A percentile compares a stretch with the other conserved stretches of the same genome.
These are phyloP conservation scores for Cnidoscolus chayamansa DNA, from an alignment of 441 rosid species.

Conservation along the genomic window DNA sequence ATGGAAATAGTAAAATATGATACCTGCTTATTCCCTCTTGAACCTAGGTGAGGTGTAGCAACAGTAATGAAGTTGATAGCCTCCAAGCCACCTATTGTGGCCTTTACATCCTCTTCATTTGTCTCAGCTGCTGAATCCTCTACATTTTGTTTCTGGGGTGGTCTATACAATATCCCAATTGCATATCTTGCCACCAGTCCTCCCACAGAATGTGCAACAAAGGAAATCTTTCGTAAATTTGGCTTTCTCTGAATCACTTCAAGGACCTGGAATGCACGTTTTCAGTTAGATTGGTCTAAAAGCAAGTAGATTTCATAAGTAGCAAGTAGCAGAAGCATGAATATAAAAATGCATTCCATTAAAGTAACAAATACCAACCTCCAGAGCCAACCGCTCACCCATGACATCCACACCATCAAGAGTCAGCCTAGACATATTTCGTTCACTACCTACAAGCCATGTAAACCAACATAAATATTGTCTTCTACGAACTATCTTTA, in stretches of 20 bases:
- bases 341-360: background rate
- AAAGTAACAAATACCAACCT: conserved; percentile 41
- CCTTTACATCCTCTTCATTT: conserved; percentile 32
- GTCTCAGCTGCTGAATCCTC: conserved; percentile 29
- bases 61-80: conserved; percentile 84
- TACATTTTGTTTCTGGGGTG: conserved; percentile 32
- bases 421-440: conserved; percentile 55
- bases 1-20: conserved; percentile 10
- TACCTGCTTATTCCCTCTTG: conserved; percentile 96
- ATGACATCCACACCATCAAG: conserved; percentile 95
- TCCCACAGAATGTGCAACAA: conserved; percentile 96
- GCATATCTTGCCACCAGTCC: conserved; percentile 94
- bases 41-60: conserved; percentile 97
- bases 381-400: conserved; percentile 89
- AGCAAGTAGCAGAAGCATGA: conserved; percentile 11
- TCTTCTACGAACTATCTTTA: background rate
- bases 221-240: conserved; percentile 69
- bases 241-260: conserved; percentile 65
- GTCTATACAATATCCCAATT: conserved; percentile 80
- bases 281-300: conserved; percentile 11
- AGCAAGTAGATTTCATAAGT: conserved; percentile 3
- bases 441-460: conserved; percentile 66
- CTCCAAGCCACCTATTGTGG: conserved; percentile 76
- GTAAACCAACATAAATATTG: conserved; percentile 11
- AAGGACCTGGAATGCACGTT: conserved; percentile 50